These are phyloP conservation scores for Diaporthe citri DNA, from an alignment of 2,329 filamentous ascomycete genomes.

Conservation along the genomic window DNA sequence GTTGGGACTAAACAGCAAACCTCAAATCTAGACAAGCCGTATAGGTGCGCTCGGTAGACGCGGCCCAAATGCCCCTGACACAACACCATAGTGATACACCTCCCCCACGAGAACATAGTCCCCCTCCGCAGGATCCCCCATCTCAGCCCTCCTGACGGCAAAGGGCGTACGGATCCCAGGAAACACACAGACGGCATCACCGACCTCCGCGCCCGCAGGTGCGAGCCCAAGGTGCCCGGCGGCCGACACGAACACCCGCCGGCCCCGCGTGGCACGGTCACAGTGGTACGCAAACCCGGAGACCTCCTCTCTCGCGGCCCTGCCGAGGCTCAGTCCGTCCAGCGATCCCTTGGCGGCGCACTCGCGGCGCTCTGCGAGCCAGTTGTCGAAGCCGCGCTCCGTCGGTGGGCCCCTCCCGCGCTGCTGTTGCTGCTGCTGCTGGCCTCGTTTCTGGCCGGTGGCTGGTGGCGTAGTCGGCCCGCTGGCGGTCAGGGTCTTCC, in stretches of 20 bases:
- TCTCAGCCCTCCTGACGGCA: background rate
- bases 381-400: background rate
- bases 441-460: background rate
- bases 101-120: background rate
- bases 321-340: background rate
- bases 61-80: background rate
- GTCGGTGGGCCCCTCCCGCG: background rate
- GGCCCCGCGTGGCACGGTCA: background rate
- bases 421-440: background rate
- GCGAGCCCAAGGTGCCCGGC: background rate
- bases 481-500: background rate
- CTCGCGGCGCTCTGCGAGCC: slow-evolving; percentile 5
- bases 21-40: background rate
- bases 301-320: background rate
- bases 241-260: background rate
- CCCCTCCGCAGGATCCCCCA: background rate
- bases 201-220: background rate
- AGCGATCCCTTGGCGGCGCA: background rate
- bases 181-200: background rate
- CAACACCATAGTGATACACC: background rate
- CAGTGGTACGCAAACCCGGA: background rate
- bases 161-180: background rate
- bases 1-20: rapidly evolving
- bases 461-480: background rate
- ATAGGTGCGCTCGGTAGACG: background rate